Evolutionary conservation across 768 basidiomycete species (phyloP).

Genomic region (Phaffia australis): DNA sequence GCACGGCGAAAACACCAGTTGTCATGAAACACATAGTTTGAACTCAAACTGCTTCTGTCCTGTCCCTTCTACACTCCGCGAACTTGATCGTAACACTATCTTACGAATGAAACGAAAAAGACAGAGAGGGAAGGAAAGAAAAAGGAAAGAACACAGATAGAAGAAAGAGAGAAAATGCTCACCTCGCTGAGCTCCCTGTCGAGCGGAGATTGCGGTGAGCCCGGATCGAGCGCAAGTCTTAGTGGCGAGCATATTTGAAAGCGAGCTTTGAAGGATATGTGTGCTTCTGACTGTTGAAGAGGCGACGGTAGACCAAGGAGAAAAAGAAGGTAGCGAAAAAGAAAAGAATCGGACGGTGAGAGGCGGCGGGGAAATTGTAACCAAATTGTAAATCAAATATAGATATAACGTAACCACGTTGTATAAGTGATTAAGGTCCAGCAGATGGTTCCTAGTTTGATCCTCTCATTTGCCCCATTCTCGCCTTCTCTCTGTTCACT

Average conservation of each 20-base stretch:
- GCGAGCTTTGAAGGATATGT: too few relatives aligned
- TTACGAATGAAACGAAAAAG: not conserved
- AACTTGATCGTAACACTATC: not conserved
- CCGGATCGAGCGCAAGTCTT: constrained; percentile 1
- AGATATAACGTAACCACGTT: too few relatives aligned
- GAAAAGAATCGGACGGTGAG: too few relatives aligned
- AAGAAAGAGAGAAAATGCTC: not conserved
- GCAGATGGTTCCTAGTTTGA: not conserved
- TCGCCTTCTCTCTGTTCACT: not conserved
- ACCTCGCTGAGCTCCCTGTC: not conserved
- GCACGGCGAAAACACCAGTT: too few relatives aligned
- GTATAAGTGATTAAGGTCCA: not conserved
- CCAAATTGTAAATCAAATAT: too few relatives aligned
- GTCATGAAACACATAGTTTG: too few relatives aligned
- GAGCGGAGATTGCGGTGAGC: constrained; percentile 4
- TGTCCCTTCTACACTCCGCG: not conserved
- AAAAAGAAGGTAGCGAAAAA: not conserved
- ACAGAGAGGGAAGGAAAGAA: not conserved
- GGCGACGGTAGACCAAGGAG: not conserved
- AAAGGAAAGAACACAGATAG: not conserved
- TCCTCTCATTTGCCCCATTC: not conserved
- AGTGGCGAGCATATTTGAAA: constrained; percentile 5
- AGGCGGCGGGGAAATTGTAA: too few relatives aligned
- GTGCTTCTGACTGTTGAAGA: not conserved
- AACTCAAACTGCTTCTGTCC: not conserved